A percentile compares a stretch with the other conserved stretches of the same genome.
Conservation (phyloP, 2,329 filamentous ascomycete species). For the Colletotrichum lentis region DNA sequence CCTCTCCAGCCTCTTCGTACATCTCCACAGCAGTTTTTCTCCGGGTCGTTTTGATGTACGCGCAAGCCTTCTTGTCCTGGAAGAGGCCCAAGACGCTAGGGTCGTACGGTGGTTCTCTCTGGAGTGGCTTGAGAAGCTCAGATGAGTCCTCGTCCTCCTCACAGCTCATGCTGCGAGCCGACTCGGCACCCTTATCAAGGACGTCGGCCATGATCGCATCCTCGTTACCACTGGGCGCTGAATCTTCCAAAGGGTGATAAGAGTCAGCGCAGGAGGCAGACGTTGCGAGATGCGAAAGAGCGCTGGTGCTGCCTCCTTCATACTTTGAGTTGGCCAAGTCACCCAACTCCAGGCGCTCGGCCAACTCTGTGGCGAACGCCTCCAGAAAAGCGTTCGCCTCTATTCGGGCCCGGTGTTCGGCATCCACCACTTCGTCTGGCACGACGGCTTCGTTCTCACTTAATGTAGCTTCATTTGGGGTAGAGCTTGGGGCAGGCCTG, state of each 20-base stretch:
- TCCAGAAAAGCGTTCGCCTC: constrained; percentile 19
- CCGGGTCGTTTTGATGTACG: constrained; percentile 39
- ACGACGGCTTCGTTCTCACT: not conserved
- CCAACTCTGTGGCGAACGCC: constrained; percentile 5
- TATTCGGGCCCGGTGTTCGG: not conserved
- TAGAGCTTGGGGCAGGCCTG: not conserved
- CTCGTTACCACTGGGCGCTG: not conserved
- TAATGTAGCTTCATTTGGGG: not conserved
- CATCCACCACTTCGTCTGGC: not conserved
- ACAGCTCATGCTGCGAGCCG: not conserved
- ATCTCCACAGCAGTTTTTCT: constrained; percentile 43
- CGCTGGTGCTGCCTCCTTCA: not conserved
- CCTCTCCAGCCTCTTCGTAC: constrained; percentile 39
- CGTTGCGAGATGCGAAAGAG: not conserved
- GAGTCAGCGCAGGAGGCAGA: not conserved
- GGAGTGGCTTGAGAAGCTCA: constrained; percentile 38
- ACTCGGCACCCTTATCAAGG: not conserved
- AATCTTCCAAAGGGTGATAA: not conserved
- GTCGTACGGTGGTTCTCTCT: constrained; percentile 37
- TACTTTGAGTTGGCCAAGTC: not conserved
- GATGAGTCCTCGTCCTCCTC: not conserved
- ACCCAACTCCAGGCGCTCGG: not conserved
- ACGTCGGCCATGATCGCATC: not conserved
- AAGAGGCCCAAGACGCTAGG: constrained; percentile 40
- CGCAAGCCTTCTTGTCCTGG: constrained; percentile 31